Evolutionary conservation across 371 early-diverging fungal species (phyloP).

Genomic region (Furculomyces boomerangus): DNA sequence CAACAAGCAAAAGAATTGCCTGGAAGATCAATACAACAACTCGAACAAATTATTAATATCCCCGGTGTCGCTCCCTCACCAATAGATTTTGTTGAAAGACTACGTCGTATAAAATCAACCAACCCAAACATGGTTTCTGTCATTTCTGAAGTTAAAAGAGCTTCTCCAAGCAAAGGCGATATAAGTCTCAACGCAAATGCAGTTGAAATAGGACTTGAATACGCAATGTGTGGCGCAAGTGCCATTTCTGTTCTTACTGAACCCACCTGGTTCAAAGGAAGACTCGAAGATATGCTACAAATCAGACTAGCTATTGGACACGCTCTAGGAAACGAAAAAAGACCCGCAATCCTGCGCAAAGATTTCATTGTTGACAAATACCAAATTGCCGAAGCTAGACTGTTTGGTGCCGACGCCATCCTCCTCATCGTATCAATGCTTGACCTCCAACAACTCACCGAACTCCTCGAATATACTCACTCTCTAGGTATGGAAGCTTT

Average conservation of each 20-base stretch:
- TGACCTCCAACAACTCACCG: slow-evolving; percentile 32
- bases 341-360: slow-evolving; percentile 87
- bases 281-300: slow-evolving; percentile 69
- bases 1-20: slow-evolving; percentile 44
- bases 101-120: slow-evolving; percentile 28
- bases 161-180: slow-evolving; percentile 88
- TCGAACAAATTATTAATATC: slow-evolving; percentile 44
- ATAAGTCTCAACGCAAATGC: slow-evolving; percentile 69
- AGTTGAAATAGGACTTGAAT: slow-evolving; percentile 61
- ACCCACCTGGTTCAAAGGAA: slow-evolving; percentile 93
- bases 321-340: slow-evolving; percentile 7
- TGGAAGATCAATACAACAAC: slow-evolving; percentile 46
- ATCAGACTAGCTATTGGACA: slow-evolving; percentile 47
- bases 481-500: slow-evolving; percentile 88
- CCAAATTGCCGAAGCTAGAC: slow-evolving; percentile 81
- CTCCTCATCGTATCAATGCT: slow-evolving; percentile 93
- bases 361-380: slow-evolving; percentile 94
- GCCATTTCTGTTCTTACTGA: slow-evolving; percentile 93
- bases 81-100: slow-evolving; percentile 54
- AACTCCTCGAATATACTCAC: slow-evolving; percentile 51
- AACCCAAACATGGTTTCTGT: slow-evolving; percentile 36
- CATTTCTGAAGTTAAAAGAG: slow-evolving; percentile 92
- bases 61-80: slow-evolving; percentile 45
- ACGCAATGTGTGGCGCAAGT: slow-evolving; percentile 75
- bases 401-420: slow-evolving; percentile 83